phyloP scores from a whole-genome alignment of 1,284 basidiomycete genomes.

The Apiotrichum gamsii region DNA sequence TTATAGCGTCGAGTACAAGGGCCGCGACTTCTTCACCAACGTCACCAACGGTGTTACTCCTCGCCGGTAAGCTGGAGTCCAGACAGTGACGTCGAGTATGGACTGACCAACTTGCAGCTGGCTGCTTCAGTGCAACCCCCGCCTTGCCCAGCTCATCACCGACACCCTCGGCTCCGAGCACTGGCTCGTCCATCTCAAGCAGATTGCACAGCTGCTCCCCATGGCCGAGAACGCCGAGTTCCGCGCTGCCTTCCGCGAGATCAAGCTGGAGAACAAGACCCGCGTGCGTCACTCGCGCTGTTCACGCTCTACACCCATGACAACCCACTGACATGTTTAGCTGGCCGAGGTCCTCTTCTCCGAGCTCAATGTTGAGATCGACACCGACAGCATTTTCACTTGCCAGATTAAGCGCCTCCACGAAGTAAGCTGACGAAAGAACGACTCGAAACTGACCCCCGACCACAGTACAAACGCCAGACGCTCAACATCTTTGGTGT shows the following conservation, averaged over 20 bases:
- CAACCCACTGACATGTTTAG: constrained; percentile 19
- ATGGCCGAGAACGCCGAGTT: constrained; percentile 66
- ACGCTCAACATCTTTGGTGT: constrained; percentile 56
- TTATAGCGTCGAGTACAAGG: constrained; percentile 39
- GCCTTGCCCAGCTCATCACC: constrained; percentile 73
- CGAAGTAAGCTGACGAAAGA: constrained; percentile 20
- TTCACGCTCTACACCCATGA: too few relatives aligned
- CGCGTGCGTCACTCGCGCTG: constrained; percentile 41
- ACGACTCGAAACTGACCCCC: constrained; percentile 5
- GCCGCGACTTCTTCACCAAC: constrained; percentile 47
- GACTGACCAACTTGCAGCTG: constrained; percentile 52
- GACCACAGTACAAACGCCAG: constrained; percentile 67
- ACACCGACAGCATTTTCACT: constrained; percentile 73
- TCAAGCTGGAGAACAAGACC: constrained; percentile 83
- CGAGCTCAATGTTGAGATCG: constrained; percentile 64
- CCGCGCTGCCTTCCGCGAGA: constrained; percentile 67
- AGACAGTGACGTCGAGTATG: not conserved
- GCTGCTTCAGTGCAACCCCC: constrained; percentile 89
- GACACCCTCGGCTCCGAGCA: constrained; percentile 69
- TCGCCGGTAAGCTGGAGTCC: constrained; percentile 27
- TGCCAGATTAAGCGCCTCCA: constrained; percentile 76
- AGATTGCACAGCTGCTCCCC: constrained; percentile 45
- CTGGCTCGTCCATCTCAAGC: constrained; percentile 60
- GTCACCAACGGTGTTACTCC: constrained; percentile 59
- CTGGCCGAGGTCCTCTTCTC: constrained; percentile 66